phyloP scores from a whole-genome alignment of 2,329 filamentous ascomycete species.

The Coleophoma crateriformis region DNA sequence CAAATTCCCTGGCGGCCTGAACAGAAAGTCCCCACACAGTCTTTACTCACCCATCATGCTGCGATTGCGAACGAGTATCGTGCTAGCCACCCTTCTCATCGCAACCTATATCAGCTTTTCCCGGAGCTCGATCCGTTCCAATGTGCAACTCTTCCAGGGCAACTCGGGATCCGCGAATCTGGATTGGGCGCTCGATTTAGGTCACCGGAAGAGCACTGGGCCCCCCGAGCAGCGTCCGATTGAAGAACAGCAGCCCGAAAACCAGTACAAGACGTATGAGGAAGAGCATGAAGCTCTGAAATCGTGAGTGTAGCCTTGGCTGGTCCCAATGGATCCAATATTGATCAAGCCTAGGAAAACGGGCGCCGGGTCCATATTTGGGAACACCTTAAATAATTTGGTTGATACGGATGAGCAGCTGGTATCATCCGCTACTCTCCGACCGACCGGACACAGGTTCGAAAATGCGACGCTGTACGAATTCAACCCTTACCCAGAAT shows the following conservation, averaged over 20 bases:
- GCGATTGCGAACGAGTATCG: neutral
- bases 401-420: neutral
- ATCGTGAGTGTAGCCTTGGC: neutral
- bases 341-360: neutral
- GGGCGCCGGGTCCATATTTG: neutral
- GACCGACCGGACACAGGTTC: neutral
- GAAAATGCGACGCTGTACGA: neutral
- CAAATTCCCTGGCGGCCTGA: too few species aligned
- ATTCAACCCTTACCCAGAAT: slow-evolving; percentile 60
- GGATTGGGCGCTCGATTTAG: neutral
- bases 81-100: neutral
- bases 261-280: neutral
- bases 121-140: neutral
- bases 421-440: neutral
- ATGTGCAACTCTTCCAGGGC: neutral
- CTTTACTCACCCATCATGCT: neutral
- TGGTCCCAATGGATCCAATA: neutral
- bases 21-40: too few species aligned
- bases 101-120: neutral
- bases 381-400: neutral
- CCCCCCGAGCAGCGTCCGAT: neutral
- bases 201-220: neutral
- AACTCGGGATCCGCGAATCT: neutral
- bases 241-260: neutral
- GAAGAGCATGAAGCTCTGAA: neutral